Percentiles rank a stretch among this genome's conserved stretches.
Evolutionary conservation across 2,329 filamentous ascomycete species (phyloP).

Genomic region (Ascochyta lentis): DNA sequence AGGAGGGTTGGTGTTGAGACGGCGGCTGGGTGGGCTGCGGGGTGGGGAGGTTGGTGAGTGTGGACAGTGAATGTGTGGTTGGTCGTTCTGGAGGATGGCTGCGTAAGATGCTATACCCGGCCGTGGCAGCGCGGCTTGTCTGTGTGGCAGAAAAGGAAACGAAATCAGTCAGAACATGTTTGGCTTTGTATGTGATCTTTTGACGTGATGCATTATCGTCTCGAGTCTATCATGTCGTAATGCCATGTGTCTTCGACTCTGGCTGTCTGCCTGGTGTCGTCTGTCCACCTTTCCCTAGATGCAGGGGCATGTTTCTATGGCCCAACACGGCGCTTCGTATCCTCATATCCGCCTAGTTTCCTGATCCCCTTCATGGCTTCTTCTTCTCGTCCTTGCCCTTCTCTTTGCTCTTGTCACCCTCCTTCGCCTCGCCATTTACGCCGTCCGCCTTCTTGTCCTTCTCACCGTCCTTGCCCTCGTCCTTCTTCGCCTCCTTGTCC

Average conservation of each 20-base stretch:
- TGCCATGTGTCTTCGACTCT: constrained; percentile 15
- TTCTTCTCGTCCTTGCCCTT: constrained; percentile 64
- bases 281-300: background rate
- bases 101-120: constrained; percentile 26
- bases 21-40: constrained; percentile 70
- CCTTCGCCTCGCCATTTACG: constrained; percentile 52
- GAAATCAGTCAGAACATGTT: background rate
- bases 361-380: constrained; percentile 35
- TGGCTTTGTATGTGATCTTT: background rate
- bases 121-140: constrained; percentile 29
- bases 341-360: background rate
- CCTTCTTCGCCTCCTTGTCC: constrained; percentile 80
- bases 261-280: background rate
- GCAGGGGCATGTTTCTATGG: background rate
- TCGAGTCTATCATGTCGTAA: constrained; percentile 37
- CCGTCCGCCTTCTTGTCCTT: constrained; percentile 69
- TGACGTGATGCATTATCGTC: constrained; percentile 25
- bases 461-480: constrained; percentile 66
- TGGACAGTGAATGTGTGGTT: constrained; percentile 6
- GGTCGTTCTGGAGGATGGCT: background rate
- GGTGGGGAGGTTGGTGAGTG: constrained; percentile 36
- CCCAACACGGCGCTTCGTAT: background rate
- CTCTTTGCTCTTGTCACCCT: constrained; percentile 63
- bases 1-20: constrained; percentile 67
- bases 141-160: background rate